Base-by-base conservation (phyloP, 2,329 filamentous ascomycete species). In the Ophiostoma ips region DNA sequence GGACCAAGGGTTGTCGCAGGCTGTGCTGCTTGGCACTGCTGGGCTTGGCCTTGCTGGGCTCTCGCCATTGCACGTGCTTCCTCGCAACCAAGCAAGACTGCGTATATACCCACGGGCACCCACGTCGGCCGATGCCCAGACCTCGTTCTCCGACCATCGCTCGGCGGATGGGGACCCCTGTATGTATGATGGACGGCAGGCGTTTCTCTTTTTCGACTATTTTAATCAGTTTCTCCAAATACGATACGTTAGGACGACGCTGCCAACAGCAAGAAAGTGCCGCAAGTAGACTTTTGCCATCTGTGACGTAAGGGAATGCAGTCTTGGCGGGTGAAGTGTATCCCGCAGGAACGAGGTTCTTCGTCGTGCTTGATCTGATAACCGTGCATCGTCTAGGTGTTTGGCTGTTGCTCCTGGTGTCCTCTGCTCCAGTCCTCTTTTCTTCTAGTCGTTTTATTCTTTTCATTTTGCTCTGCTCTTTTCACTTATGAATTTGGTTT, bases 141-240 rank as follows among this genome's bases (percentile, higher is more conserved):
- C 37, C 24, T 43, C 24, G 40, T 16, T 43, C 40, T 43, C 40
- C 40, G 40, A n/a, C 21, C 40, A 21, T 34, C 41, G 15, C 40
- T 28, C 49, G 28, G 31, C 36, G 11, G 28, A 33, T 12, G 35
- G 30, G 31, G 37, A 21, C 40, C 40, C 34, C 46, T 55, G 54
- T 58, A 55, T 57, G 53, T 58, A 56, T 55, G 56, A 56, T 49
- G 55, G 55, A 56, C 50, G 53, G 53, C 49, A 50, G 55, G 54
- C 54, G 54, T 56, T 58, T 48, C 38, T 38, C 36, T 13, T 19
- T 41, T 30, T 30, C 49, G 44, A 28, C 38, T 44, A 43, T 36
- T 49, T 16, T 13, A 18, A 31, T 31, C 6, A 45, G 19, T 43
- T 12, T 12, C 9, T 3, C 19, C 15, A 28, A 28, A 21, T 18